Percentiles rank a stretch among this genome's conserved stretches.
These are phyloP conservation scores for Hanseniaspora lachancei DNA, from an alignment of 805 yeast genomes.

Conservation along the genomic window DNA sequence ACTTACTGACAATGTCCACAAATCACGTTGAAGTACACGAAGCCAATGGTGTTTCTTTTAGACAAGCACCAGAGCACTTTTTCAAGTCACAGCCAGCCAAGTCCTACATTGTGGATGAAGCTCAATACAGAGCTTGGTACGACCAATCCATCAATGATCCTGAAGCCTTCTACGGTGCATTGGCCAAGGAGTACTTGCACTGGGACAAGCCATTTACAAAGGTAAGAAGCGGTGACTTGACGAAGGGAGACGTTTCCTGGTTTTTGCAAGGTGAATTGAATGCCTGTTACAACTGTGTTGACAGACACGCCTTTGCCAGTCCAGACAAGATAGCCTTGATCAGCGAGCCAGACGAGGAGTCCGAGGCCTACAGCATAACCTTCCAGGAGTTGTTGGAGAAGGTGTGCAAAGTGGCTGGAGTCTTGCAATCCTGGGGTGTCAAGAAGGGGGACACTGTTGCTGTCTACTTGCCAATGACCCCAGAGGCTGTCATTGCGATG, in stretches of 20 bases:
- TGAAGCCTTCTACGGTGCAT: constrained; percentile 63
- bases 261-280: constrained; percentile 85
- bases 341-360: constrained; percentile 88
- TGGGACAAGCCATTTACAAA: constrained; percentile 63
- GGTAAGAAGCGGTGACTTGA: constrained; percentile 44
- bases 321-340: constrained; percentile 78
- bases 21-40: constrained; percentile 31
- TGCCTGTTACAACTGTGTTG: constrained; percentile 88
- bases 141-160: constrained; percentile 72
- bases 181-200: constrained; percentile 55
- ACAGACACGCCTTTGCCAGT: constrained; percentile 78
- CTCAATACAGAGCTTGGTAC: constrained; percentile 62
- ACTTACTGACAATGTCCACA: not conserved
- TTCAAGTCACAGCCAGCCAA: constrained; percentile 31
- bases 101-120: constrained; percentile 42
- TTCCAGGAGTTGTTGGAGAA: constrained; percentile 76
- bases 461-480: constrained; percentile 92
- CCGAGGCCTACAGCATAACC: constrained; percentile 58
- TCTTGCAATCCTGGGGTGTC: constrained; percentile 73
- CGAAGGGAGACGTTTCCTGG: constrained; percentile 80
- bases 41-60: constrained; percentile 27
- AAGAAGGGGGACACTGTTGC: constrained; percentile 93
- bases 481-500: constrained; percentile 89
- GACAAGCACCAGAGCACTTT: constrained; percentile 30
- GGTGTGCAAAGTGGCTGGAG: constrained; percentile 77